These are phyloP conservation scores for Linum usitatissimum DNA, from an alignment of 345 rosid species.

Conservation along the genomic window DNA sequence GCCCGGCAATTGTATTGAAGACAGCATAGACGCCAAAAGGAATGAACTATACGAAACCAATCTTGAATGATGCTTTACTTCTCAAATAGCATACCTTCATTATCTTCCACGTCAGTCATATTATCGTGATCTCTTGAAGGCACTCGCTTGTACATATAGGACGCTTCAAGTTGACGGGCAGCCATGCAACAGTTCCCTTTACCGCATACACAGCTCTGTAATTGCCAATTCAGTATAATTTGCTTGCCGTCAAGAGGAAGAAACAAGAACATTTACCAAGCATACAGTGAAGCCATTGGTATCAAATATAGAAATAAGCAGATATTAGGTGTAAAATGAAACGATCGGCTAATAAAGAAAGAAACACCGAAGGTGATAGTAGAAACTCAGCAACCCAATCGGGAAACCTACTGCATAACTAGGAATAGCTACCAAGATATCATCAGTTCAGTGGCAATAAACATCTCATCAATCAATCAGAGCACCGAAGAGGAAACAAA, in stretches of 20 bases:
- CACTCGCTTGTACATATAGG: slow-evolving; percentile 57
- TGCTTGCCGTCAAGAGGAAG: background rate
- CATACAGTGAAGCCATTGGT: background rate
- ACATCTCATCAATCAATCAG: too few relatives aligned
- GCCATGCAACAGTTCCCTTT: slow-evolving; percentile 38
- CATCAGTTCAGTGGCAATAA: too few relatives aligned
- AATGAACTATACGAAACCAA: background rate
- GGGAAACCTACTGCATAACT: too few relatives aligned
- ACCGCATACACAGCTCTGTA: background rate
- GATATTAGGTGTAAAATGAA: too few relatives aligned
- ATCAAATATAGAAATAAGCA: background rate
- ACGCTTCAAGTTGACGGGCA: slow-evolving; percentile 40
- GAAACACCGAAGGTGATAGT: too few relatives aligned
- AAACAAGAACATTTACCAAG: background rate
- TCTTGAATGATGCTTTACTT: too few relatives aligned
- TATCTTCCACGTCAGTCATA: slow-evolving; percentile 44
- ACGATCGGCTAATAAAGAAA: too few relatives aligned
- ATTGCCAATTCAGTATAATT: background rate
- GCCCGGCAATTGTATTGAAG: background rate
- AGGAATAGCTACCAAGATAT: too few relatives aligned
- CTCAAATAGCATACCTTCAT: slow-evolving; percentile 32
- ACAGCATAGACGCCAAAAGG: background rate
- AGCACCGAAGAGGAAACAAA: too few relatives aligned
- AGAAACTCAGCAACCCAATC: too few relatives aligned
- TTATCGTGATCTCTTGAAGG: slow-evolving; percentile 48